phyloP scores from a whole-genome alignment of 805 yeast species.

The Nematodospora valgi region DNA sequence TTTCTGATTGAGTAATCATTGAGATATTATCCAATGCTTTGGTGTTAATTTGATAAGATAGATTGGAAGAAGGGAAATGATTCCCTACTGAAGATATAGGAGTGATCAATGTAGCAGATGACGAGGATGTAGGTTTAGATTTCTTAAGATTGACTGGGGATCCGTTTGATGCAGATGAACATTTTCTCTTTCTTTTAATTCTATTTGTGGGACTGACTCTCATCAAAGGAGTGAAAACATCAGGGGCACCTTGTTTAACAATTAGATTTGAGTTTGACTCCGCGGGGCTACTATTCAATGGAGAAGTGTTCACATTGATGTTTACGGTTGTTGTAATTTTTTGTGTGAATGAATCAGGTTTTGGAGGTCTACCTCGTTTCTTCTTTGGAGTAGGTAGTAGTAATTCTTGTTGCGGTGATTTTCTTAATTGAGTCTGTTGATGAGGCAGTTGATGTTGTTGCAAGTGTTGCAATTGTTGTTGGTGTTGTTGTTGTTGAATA shows the following conservation, averaged over 20 bases:
- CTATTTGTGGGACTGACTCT: constrained; percentile 32
- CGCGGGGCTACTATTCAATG: constrained; percentile 35
- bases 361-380: constrained; percentile 47
- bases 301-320: constrained; percentile 38
- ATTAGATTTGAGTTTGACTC: constrained; percentile 37
- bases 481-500: background rate
- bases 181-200: constrained; percentile 13
- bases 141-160: constrained; percentile 9
- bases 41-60: constrained; percentile 23
- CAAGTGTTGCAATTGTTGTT: background rate
- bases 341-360: constrained; percentile 33
- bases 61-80: constrained; percentile 10
- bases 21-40: constrained; percentile 34
- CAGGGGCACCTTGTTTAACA: constrained; percentile 40
- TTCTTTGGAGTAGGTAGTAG: constrained; percentile 34
- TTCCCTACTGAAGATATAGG: constrained; percentile 16
- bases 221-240: constrained; percentile 42
- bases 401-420: too few species aligned
- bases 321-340: constrained; percentile 40
- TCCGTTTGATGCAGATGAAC: constrained; percentile 5
- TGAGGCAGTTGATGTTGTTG: constrained; percentile 1
- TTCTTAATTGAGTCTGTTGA: background rate
- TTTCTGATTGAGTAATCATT: constrained; percentile 22
- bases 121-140: constrained; percentile 6
- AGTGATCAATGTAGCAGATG: constrained; percentile 15